Base-by-base conservation (phyloP, 257 asterid genomes). In the Jaltomata sinuosa region DNA sequence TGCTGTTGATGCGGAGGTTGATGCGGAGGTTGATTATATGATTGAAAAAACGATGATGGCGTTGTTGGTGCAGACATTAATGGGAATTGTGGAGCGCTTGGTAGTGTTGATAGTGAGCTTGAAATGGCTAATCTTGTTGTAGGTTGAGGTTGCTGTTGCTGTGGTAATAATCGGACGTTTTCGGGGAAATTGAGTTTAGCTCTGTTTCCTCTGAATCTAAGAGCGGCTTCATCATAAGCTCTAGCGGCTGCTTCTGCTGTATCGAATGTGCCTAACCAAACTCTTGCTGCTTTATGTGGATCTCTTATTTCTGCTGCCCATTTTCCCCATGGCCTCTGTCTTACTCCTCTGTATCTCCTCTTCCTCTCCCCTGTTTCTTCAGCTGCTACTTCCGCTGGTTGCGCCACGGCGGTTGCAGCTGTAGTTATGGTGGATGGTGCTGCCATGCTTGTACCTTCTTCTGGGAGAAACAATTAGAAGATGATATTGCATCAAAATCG, bases 261-360 rank as follows among this genome's bases (percentile, higher is more conserved):
- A 29, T 96, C 97, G 62, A 96, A 96, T 57, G 99, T 96, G 40
- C 99, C 99, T 40, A 96, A 88, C 98, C 99, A 96, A 19, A 94
- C 98, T 57, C 99, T 86, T 3, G 97, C 93, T 25, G 97, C 97
- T 85, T 91, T 96, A 34, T 93, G 95, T 2, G 99, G 99, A 76
- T 94, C 98, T 82, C 99, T 83, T 84, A 96, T 96, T 68, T 96
- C 99, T 0, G 99, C 99, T 1, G 98, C 99, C 98, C 97, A 96
- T 90, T 96, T 96, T 0, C 97, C 98, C 97, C 98, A 94, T 15
- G 98, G 98, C 32, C 99, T 84, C n/a, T 93, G 98, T 52, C 99
- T 90, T 0, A 94, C 98, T 19, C 99, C 99, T 87, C 98, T 91
- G 87, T 94, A 96, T 88, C 87, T 91, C 54, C 89, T 86, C 78